Evolutionary conservation across 495 filamentous ascomycete genomes (phyloP).

Genomic region (Lepraria neglecta): DNA sequence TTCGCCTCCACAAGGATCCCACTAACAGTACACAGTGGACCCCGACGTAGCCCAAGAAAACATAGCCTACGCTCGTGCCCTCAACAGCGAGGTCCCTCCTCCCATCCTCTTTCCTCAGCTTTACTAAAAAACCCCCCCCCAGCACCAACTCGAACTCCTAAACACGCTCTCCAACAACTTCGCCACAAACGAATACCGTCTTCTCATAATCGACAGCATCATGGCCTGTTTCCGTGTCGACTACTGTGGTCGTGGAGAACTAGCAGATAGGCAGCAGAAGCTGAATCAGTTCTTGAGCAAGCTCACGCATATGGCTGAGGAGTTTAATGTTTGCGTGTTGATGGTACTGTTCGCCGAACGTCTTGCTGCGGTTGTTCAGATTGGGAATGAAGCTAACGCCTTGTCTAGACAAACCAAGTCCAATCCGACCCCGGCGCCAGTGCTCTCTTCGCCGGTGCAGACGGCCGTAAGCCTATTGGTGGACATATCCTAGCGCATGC

Average conservation of each 20-base stretch:
- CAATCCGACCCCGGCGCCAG: constrained; percentile 75
- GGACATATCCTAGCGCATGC: constrained; percentile 78
- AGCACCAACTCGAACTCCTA: constrained; percentile 66
- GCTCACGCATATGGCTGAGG: constrained; percentile 69
- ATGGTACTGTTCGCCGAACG: constrained; percentile 48
- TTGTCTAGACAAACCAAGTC: constrained; percentile 65
- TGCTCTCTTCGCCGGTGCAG: constrained; percentile 71
- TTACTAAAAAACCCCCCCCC: neutral
- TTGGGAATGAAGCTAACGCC: neutral
- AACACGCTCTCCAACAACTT: constrained; percentile 61
- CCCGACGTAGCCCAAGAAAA: constrained; percentile 64
- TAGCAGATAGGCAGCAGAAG: constrained; percentile 72
- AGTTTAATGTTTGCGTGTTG: constrained; percentile 72
- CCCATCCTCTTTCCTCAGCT: neutral
- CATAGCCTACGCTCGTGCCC: constrained; percentile 63
- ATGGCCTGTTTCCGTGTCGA: constrained; percentile 75
- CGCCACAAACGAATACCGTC: constrained; percentile 60
- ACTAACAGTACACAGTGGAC: constrained; percentile 40
- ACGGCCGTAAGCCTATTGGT: constrained; percentile 69
- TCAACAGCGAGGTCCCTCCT: constrained; percentile 55
- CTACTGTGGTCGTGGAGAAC: constrained; percentile 66
- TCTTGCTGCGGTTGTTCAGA: too few species aligned
- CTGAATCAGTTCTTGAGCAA: constrained; percentile 64
- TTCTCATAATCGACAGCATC: constrained; percentile 72
- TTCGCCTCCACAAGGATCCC: neutral